These are phyloP conservation scores for Ilyonectria sp. DNA, from an alignment of 2,329 filamentous ascomycete genomes.

Conservation along the genomic window DNA sequence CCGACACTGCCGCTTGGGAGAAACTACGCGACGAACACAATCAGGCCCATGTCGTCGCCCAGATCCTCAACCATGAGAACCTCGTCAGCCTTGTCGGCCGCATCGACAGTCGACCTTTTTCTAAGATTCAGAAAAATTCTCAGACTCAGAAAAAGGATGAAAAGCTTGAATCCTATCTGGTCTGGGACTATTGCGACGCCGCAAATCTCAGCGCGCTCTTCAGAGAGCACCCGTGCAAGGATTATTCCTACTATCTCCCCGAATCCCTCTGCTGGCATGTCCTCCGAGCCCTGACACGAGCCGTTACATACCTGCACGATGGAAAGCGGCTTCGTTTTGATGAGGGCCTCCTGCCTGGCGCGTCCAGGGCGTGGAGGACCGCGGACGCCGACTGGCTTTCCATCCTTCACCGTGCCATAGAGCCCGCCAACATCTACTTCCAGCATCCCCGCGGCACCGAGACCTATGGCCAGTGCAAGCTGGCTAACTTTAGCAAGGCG, in stretches of 20 bases:
- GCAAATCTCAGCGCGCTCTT: conserved; percentile 63
- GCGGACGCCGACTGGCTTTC: conserved; percentile 64
- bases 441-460: conserved; percentile 63
- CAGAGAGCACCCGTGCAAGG: conserved; percentile 41
- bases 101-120: conserved; percentile 46
- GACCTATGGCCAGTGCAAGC: conserved; percentile 68
- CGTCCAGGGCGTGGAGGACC: conserved; percentile 30
- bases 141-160: conserved; percentile 27
- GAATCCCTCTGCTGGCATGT: conserved; percentile 72
- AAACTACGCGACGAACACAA: conserved; percentile 48
- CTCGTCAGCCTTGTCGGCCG: conserved; percentile 61
- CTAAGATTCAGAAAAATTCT: conserved; percentile 29
- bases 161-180: conserved; percentile 49
- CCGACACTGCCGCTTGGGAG: background rate
- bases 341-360: conserved; percentile 9
- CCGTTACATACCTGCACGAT: conserved; percentile 68
- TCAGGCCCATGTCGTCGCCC: conserved; percentile 49
- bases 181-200: conserved; percentile 69
- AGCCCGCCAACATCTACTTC: conserved; percentile 65
- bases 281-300: conserved; percentile 61
- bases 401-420: conserved; percentile 65
- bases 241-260: conserved; percentile 57
- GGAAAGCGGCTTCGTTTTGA: conserved; percentile 54
- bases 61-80: conserved; percentile 66
- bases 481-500: conserved; percentile 63